Conservation (phyloP, 768 basidiomycete genomes). For the Gymnopilus dilepis region DNA sequence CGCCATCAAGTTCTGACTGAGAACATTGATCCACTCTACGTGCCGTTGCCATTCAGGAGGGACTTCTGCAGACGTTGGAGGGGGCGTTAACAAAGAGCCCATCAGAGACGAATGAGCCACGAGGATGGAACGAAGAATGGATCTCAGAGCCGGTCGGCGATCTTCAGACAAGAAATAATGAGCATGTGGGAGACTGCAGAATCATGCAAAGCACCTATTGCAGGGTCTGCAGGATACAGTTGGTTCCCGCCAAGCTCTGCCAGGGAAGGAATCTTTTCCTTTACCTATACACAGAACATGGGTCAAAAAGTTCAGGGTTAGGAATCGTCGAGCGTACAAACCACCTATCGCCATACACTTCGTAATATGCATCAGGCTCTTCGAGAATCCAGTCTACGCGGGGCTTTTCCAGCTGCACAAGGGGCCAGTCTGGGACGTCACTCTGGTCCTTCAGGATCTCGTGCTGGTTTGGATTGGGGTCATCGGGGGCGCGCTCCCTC, state of each 20-base stretch:
- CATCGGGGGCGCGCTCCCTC: constrained; percentile 53
- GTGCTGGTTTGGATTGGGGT: constrained; percentile 55
- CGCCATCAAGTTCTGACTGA: constrained; percentile 88
- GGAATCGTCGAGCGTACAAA: constrained; percentile 60
- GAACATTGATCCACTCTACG: constrained; percentile 80
- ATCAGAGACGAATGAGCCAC: constrained; percentile 81
- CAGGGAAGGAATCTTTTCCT: constrained; percentile 83
- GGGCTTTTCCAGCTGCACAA: constrained; percentile 81
- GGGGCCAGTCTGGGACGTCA: constrained; percentile 80
- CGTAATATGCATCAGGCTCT: constrained; percentile 73
- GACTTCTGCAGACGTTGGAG: constrained; percentile 47
- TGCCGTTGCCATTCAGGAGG: constrained; percentile 76
- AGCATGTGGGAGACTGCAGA: neutral
- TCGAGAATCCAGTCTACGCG: constrained; percentile 91
- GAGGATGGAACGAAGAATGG: constrained; percentile 77
- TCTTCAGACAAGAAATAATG: constrained; percentile 48
- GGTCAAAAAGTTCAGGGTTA: constrained; percentile 13
- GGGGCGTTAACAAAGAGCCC: constrained; percentile 68
- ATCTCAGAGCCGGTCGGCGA: constrained; percentile 74
- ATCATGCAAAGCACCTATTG: constrained; percentile 52
- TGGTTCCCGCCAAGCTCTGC: constrained; percentile 82
- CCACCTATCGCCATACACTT: constrained; percentile 89
- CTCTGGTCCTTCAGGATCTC: constrained; percentile 70
- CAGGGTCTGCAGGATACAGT: constrained; percentile 77
- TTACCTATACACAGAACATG: constrained; percentile 54